phyloP scores from a whole-genome alignment of 768 basidiomycete genomes.

The Leccinum boreale region DNA sequence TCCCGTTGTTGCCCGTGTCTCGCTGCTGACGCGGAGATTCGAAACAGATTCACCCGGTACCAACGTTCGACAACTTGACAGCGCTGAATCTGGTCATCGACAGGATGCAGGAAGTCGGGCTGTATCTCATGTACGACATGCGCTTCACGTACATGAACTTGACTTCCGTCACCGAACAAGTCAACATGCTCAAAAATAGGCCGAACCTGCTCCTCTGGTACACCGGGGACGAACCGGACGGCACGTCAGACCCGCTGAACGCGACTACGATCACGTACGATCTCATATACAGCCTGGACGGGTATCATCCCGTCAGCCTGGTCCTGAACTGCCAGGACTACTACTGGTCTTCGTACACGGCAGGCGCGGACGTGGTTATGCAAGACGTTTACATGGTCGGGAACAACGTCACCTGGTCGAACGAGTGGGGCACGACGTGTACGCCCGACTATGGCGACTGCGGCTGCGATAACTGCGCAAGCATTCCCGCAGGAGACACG shows the following conservation, averaged over 20 bases:
- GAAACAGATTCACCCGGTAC: slow-evolving; percentile 63
- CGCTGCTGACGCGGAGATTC: neutral
- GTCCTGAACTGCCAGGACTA: slow-evolving; percentile 69
- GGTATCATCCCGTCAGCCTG: slow-evolving; percentile 64
- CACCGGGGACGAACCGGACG: slow-evolving; percentile 73
- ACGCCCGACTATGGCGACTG: slow-evolving; percentile 68
- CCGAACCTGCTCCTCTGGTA: slow-evolving; percentile 73
- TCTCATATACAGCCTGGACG: slow-evolving; percentile 57
- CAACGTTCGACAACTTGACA: slow-evolving; percentile 59
- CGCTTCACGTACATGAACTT: slow-evolving; percentile 65
- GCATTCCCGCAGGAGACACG: slow-evolving; percentile 40
- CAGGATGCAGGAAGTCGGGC: slow-evolving; percentile 65
- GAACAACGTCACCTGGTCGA: slow-evolving; percentile 64
- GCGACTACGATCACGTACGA: slow-evolving; percentile 49
- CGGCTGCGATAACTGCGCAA: slow-evolving; percentile 64
- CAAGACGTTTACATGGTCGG: slow-evolving; percentile 52
- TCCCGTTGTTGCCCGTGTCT: neutral
- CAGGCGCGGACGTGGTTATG: slow-evolving; percentile 68
- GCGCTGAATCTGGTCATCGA: slow-evolving; percentile 58
- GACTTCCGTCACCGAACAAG: slow-evolving; percentile 61
- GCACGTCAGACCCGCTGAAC: slow-evolving; percentile 62
- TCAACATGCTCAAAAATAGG: slow-evolving; percentile 62
- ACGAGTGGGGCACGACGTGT: slow-evolving; percentile 59
- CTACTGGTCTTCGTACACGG: slow-evolving; percentile 54
- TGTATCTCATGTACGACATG: slow-evolving; percentile 85